A percentile compares a stretch with the other conserved stretches of the same genome.
phyloP scores from a whole-genome alignment of 2,329 filamentous ascomycete genomes.

The Venturia nashicola region DNA sequence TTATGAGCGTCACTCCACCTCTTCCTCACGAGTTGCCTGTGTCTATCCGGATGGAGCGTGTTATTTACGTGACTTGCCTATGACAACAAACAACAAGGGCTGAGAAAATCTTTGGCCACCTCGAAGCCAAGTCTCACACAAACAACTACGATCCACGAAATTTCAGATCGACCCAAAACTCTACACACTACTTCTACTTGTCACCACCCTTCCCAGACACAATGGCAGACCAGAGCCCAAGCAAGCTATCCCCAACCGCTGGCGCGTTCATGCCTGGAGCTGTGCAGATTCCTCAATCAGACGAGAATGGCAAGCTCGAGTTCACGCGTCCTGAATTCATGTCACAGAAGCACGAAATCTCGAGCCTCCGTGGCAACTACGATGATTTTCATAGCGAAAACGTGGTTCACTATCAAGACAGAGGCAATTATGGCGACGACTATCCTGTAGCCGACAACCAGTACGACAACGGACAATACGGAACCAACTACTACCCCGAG shows the following conservation, averaged over 20 bases:
- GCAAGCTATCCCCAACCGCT: background rate
- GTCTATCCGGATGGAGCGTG: background rate
- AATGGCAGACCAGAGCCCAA: background rate
- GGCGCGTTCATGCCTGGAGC: background rate
- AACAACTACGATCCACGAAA: background rate
- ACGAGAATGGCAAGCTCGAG: background rate
- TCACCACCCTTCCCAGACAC: background rate
- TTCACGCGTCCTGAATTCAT: background rate
- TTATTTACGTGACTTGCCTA: conserved; percentile 1
- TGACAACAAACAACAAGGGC: background rate
- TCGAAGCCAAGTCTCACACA: background rate
- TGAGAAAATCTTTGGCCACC: background rate
- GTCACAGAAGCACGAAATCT: background rate
- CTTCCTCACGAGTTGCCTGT: background rate
- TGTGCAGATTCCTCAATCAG: background rate
- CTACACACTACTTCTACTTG: background rate
- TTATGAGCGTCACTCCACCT: background rate
- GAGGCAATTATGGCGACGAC: background rate
- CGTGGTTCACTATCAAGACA: background rate
- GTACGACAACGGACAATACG: background rate
- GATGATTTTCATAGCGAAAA: background rate
- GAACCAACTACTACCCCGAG: background rate
- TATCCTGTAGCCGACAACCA: background rate
- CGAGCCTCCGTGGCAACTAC: background rate
- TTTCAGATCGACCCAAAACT: background rate